Evolutionary conservation across 192 early-diverging fungal species (phyloP).

Genomic region (Pecoramyces ruminantium): DNA sequence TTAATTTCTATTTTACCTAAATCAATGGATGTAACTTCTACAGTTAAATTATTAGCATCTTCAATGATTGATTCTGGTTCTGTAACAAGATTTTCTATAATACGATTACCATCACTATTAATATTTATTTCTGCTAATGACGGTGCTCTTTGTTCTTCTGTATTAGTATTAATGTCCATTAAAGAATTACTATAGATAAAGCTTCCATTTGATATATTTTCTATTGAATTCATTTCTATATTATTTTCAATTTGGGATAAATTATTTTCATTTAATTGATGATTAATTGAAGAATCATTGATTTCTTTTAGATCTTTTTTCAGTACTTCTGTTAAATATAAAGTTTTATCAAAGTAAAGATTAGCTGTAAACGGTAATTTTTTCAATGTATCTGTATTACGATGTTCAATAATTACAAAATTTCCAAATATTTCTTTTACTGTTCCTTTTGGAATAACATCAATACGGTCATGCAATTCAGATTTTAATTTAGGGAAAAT

Average conservation of each 20-base stretch:
- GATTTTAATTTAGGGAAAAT: constrained; percentile 7
- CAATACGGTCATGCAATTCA: neutral
- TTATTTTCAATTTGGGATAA: neutral
- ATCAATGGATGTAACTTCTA: constrained; percentile 24
- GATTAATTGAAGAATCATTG: neutral
- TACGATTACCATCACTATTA: neutral
- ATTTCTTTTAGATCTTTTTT: neutral
- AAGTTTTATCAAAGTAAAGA: neutral
- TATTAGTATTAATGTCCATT: no score
- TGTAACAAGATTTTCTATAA: neutral
- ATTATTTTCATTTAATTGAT: neutral
- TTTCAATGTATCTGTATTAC: neutral
- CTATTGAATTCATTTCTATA: no score
- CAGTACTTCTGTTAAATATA: neutral
- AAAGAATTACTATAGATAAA: no score
- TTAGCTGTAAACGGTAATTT: neutral
- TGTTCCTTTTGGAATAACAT: neutral
- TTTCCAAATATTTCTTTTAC: neutral
- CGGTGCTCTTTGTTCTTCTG: neutral
- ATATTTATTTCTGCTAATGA: neutral
- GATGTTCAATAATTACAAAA: neutral
- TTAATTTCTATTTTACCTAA: constrained; percentile 26
- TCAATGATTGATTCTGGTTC: neutral
- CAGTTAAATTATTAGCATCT: constrained; percentile 1
- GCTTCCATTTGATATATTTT: no score